A percentile compares a stretch with the other conserved stretches of the same genome.
These are phyloP conservation scores for Exophiala bonariae DNA, from an alignment of 2,329 filamentous ascomycete genomes.

Conservation along the genomic window DNA sequence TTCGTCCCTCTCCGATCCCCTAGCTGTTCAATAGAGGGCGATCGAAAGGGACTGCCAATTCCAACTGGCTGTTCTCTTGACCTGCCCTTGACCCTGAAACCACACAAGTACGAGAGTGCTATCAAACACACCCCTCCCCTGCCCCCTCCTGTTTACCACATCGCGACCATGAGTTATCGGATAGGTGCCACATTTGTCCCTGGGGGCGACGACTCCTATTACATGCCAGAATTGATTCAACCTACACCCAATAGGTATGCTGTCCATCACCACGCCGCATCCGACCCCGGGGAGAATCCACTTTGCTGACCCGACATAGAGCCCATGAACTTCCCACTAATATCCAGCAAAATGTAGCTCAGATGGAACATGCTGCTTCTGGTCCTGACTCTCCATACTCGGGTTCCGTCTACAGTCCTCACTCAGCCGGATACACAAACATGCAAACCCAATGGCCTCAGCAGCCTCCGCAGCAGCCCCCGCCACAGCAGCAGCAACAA, in stretches of 20 bases:
- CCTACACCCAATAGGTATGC: slow-evolving; percentile 68
- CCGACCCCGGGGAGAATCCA: not conserved
- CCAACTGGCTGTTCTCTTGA: too few relatives aligned
- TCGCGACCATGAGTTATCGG: slow-evolving; percentile 25
- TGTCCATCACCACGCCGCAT: not conserved
- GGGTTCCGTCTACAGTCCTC: slow-evolving; percentile 20
- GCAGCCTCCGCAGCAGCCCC: slow-evolving; percentile 4
- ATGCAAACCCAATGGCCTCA: slow-evolving; percentile 10
- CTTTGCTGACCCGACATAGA: slow-evolving; percentile 66
- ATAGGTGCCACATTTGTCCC: slow-evolving; percentile 66
- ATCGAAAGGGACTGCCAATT: too few relatives aligned
- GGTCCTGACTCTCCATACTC: slow-evolving; percentile 20
- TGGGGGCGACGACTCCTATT: slow-evolving; percentile 67
- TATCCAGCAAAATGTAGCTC: slow-evolving; percentile 91
- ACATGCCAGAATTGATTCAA: slow-evolving; percentile 68
- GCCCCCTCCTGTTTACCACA: not conserved
- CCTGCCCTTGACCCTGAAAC: too few relatives aligned
- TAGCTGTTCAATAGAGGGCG: too few relatives aligned
- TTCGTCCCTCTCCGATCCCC: too few relatives aligned
- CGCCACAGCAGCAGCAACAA: slow-evolving; percentile 38
- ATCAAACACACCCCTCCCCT: too few relatives aligned
- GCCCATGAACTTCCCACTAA: slow-evolving; percentile 64
- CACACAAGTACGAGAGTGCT: too few relatives aligned
- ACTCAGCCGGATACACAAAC: slow-evolving; percentile 15
- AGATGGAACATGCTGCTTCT: slow-evolving; percentile 67